These are phyloP conservation scores for Cystobasidium tubakii DNA, from an alignment of 768 basidiomycete genomes.

Conservation along the genomic window DNA sequence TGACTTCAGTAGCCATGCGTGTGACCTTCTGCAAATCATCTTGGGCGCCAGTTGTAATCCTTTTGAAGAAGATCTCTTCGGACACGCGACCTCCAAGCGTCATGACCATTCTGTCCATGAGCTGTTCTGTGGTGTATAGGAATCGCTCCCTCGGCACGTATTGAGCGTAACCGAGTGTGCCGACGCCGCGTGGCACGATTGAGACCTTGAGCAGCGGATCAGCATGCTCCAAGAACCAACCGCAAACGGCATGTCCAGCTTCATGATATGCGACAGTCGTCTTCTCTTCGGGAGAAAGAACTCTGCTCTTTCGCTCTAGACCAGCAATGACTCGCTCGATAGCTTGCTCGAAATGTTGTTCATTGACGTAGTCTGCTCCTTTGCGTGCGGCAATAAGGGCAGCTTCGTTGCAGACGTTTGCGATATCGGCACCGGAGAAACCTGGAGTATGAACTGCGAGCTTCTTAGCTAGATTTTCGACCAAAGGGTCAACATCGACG, in stretches of 20 bases:
- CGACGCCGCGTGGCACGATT: conserved; percentile 93
- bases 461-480: conserved; percentile 68
- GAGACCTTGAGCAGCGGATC: conserved; percentile 88
- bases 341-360: conserved; percentile 87
- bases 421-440: conserved; percentile 97
- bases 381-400: conserved; percentile 89
- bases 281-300: conserved; percentile 92
- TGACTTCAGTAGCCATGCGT: conserved; percentile 80
- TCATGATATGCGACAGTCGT: conserved; percentile 98
- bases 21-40: conserved; percentile 98
- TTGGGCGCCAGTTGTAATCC: conserved; percentile 93
- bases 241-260: conserved; percentile 95
- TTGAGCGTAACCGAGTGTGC: conserved; percentile 94
- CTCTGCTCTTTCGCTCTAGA: conserved; percentile 87
- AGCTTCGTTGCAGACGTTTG: conserved; percentile 97
- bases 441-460: conserved; percentile 93
- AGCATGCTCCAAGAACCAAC: conserved; percentile 97
- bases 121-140: conserved; percentile 88
- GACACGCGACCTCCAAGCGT: conserved; percentile 95
- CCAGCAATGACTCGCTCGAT: conserved; percentile 98
- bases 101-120: conserved; percentile 95
- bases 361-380: conserved; percentile 67
- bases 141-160: conserved; percentile 94
- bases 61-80: conserved; percentile 95
- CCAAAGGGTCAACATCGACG: conserved; percentile 52